Evolutionary conservation across 495 filamentous ascomycete genomes (phyloP), one percentile per base, ranked within the genome.

Genomic region (Aspergillus coremiiformis): DNA sequence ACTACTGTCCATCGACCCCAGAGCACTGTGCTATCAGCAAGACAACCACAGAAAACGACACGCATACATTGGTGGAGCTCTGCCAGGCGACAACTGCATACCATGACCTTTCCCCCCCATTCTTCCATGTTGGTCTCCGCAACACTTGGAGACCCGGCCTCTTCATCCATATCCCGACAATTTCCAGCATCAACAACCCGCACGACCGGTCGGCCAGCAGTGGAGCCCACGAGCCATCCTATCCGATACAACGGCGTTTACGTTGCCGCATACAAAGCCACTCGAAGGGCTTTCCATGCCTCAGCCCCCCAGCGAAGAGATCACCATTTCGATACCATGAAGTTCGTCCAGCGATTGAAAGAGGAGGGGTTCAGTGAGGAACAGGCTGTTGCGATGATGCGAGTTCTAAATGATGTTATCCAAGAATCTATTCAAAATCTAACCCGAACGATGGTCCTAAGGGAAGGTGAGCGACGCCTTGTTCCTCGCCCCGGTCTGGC

Each of bases 391-490:
- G 93, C 93, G 19, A 87, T 96, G 88, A 96, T 99, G 93, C 86
- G 86, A 60, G 90, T 97, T 4, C 77, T 99, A 17, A 91, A 90
- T 67, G 90, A 97, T 69, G 90, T 97, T 30, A 96, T 99, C 57
- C 86, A 96, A 66, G 93, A 99, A 69, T 94, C 88, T 57, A 96
- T 99, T 52, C 94, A 96, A 65, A 97, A 99, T 74, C 74, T 99
- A 19, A 97, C 94, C 0, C 85, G 93, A 50, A 97, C 93, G 10
- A 97, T 99, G 94, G 94, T 99, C 3, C 78, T 94, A n/a, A 87
- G 89, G 61, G 94, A 97, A 71, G 94, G 77, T 77, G 35, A 59
- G 60, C 52, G 2, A 35, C 20, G 26, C 50, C 20, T 37, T 21
- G 11, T 10, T 26, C 33, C 37, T 44, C 9, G 8, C 21, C 7